phyloP scores from a whole-genome alignment of 768 basidiomycete genomes.

The Lentinula sp. region DNA sequence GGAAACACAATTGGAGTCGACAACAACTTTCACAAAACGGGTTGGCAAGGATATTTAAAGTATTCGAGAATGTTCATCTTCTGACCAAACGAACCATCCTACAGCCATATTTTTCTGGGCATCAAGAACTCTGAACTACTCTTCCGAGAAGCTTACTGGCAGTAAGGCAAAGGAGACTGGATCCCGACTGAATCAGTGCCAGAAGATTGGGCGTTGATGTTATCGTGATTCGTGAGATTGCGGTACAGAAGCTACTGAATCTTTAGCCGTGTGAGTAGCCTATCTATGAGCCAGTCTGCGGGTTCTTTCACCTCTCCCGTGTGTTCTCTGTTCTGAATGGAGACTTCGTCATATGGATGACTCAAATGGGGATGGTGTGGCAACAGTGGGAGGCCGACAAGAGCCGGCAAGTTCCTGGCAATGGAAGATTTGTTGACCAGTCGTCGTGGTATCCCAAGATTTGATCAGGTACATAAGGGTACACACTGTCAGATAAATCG shows the following conservation, averaged over 20 bases:
- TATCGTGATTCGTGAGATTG: conserved; percentile 2
- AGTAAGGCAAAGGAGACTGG: not conserved
- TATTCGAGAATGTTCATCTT: too few species aligned
- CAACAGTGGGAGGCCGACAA: too few species aligned
- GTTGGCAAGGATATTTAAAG: not conserved
- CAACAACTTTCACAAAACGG: not conserved
- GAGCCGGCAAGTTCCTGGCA: not conserved
- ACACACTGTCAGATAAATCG: too few species aligned
- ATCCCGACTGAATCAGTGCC: not conserved
- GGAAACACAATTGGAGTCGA: not conserved
- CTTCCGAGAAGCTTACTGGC: not conserved
- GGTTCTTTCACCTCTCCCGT: not conserved
- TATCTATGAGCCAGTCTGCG: not conserved
- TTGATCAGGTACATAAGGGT: not conserved
- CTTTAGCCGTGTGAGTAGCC: not conserved
- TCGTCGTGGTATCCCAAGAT: too few species aligned
- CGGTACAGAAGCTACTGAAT: not conserved
- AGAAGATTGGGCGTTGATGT: not conserved
- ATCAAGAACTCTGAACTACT: not conserved
- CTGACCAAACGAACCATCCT: too few species aligned
- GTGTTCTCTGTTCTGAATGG: not conserved
- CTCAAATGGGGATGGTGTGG: not conserved
- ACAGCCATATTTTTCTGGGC: too few species aligned
- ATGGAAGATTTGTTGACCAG: too few species aligned
- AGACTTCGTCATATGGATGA: not conserved